phyloP scores from a whole-genome alignment of 106 monocot genomes.

The Dactylorhiza incarnata region DNA sequence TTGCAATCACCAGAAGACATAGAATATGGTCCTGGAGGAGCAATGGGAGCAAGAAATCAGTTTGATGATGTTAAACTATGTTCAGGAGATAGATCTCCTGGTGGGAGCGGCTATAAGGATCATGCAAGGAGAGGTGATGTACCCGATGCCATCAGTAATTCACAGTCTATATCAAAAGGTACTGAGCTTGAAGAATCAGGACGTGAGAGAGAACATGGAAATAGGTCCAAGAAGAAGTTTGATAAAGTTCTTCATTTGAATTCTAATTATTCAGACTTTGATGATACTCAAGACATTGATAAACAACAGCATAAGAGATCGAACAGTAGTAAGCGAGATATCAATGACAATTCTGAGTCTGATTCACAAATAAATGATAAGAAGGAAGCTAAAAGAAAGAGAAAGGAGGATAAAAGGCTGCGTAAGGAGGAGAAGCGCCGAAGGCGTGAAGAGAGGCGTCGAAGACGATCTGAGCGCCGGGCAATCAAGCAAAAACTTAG shows the following conservation, averaged over 20 bases:
- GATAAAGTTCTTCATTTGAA: background rate
- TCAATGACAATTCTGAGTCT: slow-evolving; percentile 34
- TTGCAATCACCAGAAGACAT: slow-evolving; percentile 30
- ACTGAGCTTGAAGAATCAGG: slow-evolving; percentile 15
- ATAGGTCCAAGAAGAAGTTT: slow-evolving; percentile 14
- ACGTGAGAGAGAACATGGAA: slow-evolving; percentile 16
- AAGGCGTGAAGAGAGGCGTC: slow-evolving; percentile 77
- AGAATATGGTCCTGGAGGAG: slow-evolving; percentile 39
- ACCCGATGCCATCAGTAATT: background rate
- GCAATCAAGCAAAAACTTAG: slow-evolving; percentile 47
- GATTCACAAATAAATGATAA: slow-evolving; percentile 42
- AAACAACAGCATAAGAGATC: slow-evolving; percentile 46
- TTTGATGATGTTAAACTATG: slow-evolving; percentile 5
- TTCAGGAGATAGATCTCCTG: slow-evolving; percentile 9
- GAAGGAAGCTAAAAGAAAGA: slow-evolving; percentile 60
- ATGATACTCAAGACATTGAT: slow-evolving; percentile 20
- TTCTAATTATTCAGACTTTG: slow-evolving; percentile 33
- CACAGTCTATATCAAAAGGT: slow-evolving; percentile 5
- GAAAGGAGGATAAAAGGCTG: slow-evolving; percentile 61
- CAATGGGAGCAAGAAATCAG: slow-evolving; percentile 14
- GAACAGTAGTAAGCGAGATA: slow-evolving; percentile 26
- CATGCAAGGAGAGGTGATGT: slow-evolving; percentile 5
- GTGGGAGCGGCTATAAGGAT: slow-evolving; percentile 10
- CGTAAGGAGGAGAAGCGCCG: slow-evolving; percentile 70
- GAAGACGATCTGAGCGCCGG: slow-evolving; percentile 49